phyloP scores from a whole-genome alignment of 2,329 filamentous ascomycete species.

The Emergomyces orientalis region DNA sequence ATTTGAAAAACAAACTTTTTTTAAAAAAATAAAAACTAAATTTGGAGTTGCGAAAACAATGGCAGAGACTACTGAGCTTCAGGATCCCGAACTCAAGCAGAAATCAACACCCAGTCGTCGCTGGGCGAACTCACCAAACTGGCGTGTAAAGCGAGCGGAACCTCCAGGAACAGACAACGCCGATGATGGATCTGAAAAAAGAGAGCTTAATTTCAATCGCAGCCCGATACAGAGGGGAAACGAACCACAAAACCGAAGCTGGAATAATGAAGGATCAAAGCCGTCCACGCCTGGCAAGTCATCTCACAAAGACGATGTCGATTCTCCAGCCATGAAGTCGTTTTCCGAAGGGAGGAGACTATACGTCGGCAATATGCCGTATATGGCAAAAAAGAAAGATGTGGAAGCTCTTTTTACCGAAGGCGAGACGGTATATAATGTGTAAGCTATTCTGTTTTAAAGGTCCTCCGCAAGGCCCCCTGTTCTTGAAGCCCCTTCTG shows the following conservation, averaged over 20 bases:
- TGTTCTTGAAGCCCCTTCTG: not conserved
- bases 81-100: constrained; percentile 8
- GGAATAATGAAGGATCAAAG: constrained; percentile 1
- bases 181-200: not conserved
- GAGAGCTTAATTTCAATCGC: constrained; percentile 6
- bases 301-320: constrained; percentile 17
- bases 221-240: not conserved
- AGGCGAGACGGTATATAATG: constrained; percentile 24
- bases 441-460: constrained; percentile 18
- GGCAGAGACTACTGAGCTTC: constrained; percentile 4
- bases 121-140: constrained; percentile 14
- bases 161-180: not conserved
- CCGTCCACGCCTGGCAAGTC: constrained; percentile 19
- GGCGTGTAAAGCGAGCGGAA: constrained; percentile 10
- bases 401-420: constrained; percentile 41
- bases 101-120: constrained; percentile 11
- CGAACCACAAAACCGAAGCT: not conserved
- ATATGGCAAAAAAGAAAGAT: constrained; percentile 45
- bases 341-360: constrained; percentile 38
- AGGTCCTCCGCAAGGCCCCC: not conserved
- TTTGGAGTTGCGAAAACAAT: not conserved
- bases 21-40: not conserved
- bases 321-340: constrained; percentile 15
- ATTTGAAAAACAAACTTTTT: not conserved
- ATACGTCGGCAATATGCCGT: constrained; percentile 49